Evolutionary conservation across 2,329 filamentous ascomycete genomes (phyloP).

Genomic region (Escovopsis weberi): DNA sequence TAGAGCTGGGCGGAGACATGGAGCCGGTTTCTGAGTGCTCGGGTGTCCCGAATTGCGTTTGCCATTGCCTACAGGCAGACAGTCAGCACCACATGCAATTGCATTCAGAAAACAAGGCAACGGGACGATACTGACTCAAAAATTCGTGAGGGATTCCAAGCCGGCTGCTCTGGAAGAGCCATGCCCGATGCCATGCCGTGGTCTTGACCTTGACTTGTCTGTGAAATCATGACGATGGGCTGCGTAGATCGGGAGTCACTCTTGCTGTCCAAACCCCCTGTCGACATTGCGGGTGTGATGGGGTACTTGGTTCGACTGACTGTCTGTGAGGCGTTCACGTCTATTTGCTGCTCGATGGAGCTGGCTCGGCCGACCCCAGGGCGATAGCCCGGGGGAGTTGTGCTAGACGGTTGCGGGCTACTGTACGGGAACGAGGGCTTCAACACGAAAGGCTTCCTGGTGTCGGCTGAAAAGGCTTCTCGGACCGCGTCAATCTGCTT

Average conservation of each 20-base stretch:
- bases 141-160: slow-evolving; percentile 77
- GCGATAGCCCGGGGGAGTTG: slow-evolving; percentile 44
- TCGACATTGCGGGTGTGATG: slow-evolving; percentile 68
- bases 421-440: slow-evolving; percentile 80
- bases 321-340: slow-evolving; percentile 38
- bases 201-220: slow-evolving; percentile 35
- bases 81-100: slow-evolving; percentile 1
- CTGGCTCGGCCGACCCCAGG: slow-evolving; percentile 29
- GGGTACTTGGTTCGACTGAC: slow-evolving; percentile 57
- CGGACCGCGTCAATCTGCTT: slow-evolving; percentile 79
- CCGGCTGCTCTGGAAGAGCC: slow-evolving; percentile 45
- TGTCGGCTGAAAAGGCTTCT: slow-evolving; percentile 81
- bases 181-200: slow-evolving; percentile 36
- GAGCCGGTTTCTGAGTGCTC: slow-evolving; percentile 17
- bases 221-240: slow-evolving; percentile 57
- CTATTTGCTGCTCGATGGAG: slow-evolving; percentile 40
- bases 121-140: slow-evolving; percentile 59
- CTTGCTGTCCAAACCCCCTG: slow-evolving; percentile 58
- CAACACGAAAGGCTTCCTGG: slow-evolving; percentile 71
- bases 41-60: slow-evolving; percentile 76
- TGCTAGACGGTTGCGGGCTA: slow-evolving; percentile 53
- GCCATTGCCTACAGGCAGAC: slow-evolving; percentile 65
- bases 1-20: slow-evolving; percentile 31
- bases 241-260: slow-evolving; percentile 61
- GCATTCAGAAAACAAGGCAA: neutral